Evolutionary conservation across 2,329 filamentous ascomycete genomes (phyloP), one percentile per base, ranked within the genome.

Genomic region (Ustulina deusta): DNA sequence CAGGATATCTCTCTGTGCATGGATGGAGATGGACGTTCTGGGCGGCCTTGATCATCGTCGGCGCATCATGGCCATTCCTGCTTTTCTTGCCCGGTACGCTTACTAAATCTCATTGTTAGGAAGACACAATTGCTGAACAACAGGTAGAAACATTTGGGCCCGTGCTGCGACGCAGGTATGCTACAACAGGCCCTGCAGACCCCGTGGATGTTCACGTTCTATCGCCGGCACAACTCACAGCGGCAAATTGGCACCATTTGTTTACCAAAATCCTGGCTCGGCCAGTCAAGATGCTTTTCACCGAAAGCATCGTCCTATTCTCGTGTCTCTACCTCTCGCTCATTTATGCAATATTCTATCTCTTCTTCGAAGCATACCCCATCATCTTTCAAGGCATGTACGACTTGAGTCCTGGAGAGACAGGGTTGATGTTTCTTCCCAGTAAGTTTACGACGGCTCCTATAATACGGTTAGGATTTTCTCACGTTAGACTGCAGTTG

Each of bases 321-420:
- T 42, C 68, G 4, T 42, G 51, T 25, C 34, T 83, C 3, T 85
- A 84, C 62, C 78, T 79, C 6, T 78, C 79, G 1, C 81, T 83
- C 68, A 79, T 81, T 70, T 86, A 86, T 68, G 83, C 82, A 6
- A 80, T 90, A 4, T 82, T 90, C 2, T 90, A 88, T 71, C 81
- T 87, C 6, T 89, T 88, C 74, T 83, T 91, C 44, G 87, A 86
- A 7, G 85, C 87, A 1, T 89, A 89, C 69, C 84, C 86, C 0
- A 81, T 89, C 48, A 84, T 89, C 2, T 90, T 89, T 73, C 55
- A 66, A 36, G 69, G 59, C 22, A 65, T 57, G 9, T 72, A 71
- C 32, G 36, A 42, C 38, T 60, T 72, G 44, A 83, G 79, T 38
- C 74, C 80, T 1, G 87, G 88, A 44, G 78, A 87, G 1, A 79